A percentile compares a stretch with the other conserved stretches of the same genome.
phyloP scores from a whole-genome alignment of 1,139 yeast species.

The Hyphopichia khmerensis region DNA sequence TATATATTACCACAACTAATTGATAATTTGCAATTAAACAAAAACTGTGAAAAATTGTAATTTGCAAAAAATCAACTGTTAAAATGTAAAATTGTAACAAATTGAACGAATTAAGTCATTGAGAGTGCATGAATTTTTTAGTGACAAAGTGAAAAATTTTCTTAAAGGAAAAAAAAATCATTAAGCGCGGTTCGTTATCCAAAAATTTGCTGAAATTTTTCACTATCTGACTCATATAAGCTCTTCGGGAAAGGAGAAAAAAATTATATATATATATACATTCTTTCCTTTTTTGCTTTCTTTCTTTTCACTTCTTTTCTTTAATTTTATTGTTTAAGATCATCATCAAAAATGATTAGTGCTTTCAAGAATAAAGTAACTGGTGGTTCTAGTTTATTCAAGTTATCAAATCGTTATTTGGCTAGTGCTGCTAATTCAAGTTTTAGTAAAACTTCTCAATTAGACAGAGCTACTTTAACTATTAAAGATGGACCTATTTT shows the following conservation, averaged over 20 bases:
- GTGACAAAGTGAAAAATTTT: no score
- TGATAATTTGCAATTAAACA: no score
- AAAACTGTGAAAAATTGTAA: no score
- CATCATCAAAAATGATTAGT: constrained; percentile 5
- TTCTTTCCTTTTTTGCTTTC: not conserved
- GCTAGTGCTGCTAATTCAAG: constrained; percentile 36
- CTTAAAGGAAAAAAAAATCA: no score
- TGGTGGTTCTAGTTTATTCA: not conserved
- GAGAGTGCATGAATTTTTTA: not conserved
- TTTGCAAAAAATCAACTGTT: not conserved
- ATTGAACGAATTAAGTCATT: not conserved
- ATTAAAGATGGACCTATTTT: constrained; percentile 93
- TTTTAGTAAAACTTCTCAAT: constrained; percentile 37
- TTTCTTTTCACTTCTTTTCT: no score
- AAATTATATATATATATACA: not conserved
- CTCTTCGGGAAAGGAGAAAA: not conserved
- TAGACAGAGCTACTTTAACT: constrained; percentile 86
- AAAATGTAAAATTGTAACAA: not conserved
- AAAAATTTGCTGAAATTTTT: not conserved
- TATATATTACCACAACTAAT: no score
- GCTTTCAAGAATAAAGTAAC: constrained; percentile 2
- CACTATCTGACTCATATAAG: not conserved
- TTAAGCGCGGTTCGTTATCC: not conserved
- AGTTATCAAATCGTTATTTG: constrained; percentile 20
- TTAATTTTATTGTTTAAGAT: not conserved